A percentile compares a stretch with the other conserved stretches of the same genome.
Evolutionary conservation across 176 grass and related monocot genomes (phyloP).

Genomic region (barley (Hordeum vulgare)): DNA sequence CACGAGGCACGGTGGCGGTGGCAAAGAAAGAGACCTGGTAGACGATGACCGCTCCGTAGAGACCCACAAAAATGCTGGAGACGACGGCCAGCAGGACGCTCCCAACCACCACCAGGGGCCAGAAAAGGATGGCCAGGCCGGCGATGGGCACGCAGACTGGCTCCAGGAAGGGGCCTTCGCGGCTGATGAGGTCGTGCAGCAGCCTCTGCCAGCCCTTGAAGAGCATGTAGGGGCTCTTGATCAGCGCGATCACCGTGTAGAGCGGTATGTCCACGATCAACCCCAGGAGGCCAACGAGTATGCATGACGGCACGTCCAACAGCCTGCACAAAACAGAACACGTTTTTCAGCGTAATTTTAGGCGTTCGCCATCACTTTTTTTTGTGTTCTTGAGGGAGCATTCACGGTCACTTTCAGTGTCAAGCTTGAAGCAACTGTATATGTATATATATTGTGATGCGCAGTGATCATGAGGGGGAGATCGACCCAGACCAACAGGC

Average conservation of each 20-base stretch:
- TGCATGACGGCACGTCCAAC: slow-evolving; percentile 63
- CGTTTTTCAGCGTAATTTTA: background rate
- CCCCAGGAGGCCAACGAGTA: slow-evolving; percentile 53
- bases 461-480: background rate
- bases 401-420: background rate
- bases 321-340: slow-evolving; percentile 45
- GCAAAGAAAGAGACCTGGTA: slow-evolving; percentile 50
- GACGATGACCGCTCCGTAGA: slow-evolving; percentile 81
- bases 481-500: background rate
- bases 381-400: background rate
- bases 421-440: background rate
- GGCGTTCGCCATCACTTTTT: background rate
- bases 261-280: slow-evolving; percentile 71
- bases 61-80: slow-evolving; percentile 91
- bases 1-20: background rate
- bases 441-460: background rate
- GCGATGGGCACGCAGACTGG: slow-evolving; percentile 79
- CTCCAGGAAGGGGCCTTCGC: slow-evolving; percentile 84
- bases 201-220: slow-evolving; percentile 99
- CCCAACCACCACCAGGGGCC: slow-evolving; percentile 82
- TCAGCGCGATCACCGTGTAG: slow-evolving; percentile 71
- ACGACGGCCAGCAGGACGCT: slow-evolving; percentile 69
- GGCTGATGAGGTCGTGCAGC: slow-evolving; percentile 78
- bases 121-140: slow-evolving; percentile 82
- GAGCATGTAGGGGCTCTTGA: slow-evolving; percentile 98